Evolutionary conservation across 768 basidiomycete genomes (phyloP), one percentile per base, ranked within the genome.

Genomic region (Amanita polypyramis): DNA sequence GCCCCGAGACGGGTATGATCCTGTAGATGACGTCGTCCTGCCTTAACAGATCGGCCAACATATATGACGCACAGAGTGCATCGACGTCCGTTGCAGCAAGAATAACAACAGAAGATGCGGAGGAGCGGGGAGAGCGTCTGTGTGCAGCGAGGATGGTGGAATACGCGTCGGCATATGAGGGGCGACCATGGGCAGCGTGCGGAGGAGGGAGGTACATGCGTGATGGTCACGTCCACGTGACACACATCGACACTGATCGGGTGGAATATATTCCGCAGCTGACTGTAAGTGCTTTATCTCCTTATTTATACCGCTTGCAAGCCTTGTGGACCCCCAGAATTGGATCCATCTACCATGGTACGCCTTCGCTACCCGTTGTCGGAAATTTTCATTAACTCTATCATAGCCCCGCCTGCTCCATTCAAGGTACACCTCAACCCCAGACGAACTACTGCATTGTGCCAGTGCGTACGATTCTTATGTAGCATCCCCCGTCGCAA

Each of bases 1-100:
- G 82, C 1, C 92, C 91, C 11, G 89, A 82, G 1, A 97, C 82
- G 27, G 96, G 96, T 32, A 91, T 82, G 45, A 91, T 79, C 40
- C 89, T 77, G 65, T 97, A 86, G 62, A 85, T 83, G 35, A 98
- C 79, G 56, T 95, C 92, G 71, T 99, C 96, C 56, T 94, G 89
- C 56, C 80, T 85, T 66, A 99, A 81, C 14, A 99, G 70, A 29
- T 83, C 82, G 9, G 85, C 82, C 38, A 98, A 76, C 79, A 98
- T 95, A 38, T 82, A 77, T 4, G 89, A 82, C 8, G 92, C 92
- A 61, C 91, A 93, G 5, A 97, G 70, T 4, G 89, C 89, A 66
- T 99, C 95, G 44, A 93, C 87, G 60, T 94, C 88, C 8, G 91
- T 86, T 2, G 89, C 82, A 39, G 89, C 90, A 48, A 94, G 79